Conservation (phyloP, 345 rosid species). For the Mangifera indica region DNA sequence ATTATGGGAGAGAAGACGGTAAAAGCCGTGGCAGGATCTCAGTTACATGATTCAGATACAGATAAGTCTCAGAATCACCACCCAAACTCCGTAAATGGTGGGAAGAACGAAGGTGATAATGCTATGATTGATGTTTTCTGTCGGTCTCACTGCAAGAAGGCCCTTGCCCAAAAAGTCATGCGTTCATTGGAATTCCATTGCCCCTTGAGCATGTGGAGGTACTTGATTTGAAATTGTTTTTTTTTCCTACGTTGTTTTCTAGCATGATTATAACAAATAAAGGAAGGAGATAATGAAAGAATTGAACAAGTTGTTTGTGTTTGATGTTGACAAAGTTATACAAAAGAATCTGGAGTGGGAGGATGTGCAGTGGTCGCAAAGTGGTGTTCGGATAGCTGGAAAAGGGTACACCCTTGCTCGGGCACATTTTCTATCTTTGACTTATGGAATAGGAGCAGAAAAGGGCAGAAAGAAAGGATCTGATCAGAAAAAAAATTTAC, state of each 20-base stretch:
- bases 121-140: constrained; percentile 72
- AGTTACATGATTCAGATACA: constrained; percentile 56
- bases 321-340: constrained; percentile 48
- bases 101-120: constrained; percentile 63
- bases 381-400: constrained; percentile 95
- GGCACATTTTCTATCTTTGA: constrained; percentile 79
- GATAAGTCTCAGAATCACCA: constrained; percentile 70
- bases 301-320: not conserved
- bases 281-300: not conserved
- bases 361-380: constrained; percentile 98
- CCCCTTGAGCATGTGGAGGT: constrained; percentile 90
- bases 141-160: constrained; percentile 91
- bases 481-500: no score
- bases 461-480: no score
- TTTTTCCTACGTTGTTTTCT: constrained; percentile 5
- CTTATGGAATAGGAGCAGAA: no score
- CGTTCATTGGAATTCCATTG: constrained; percentile 81
- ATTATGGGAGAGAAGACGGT: constrained; percentile 83
- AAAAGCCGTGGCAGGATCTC: constrained; percentile 49
- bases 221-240: constrained; percentile 17
- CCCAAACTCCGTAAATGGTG: constrained; percentile 60
- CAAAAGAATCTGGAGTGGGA: constrained; percentile 96
- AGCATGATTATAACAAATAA: constrained; percentile 6
- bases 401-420: constrained; percentile 86
- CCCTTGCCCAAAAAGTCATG: constrained; percentile 85